Evolutionary conservation across 2,329 filamentous ascomycete species (phyloP).

Genomic region (Cytospora piceicola): DNA sequence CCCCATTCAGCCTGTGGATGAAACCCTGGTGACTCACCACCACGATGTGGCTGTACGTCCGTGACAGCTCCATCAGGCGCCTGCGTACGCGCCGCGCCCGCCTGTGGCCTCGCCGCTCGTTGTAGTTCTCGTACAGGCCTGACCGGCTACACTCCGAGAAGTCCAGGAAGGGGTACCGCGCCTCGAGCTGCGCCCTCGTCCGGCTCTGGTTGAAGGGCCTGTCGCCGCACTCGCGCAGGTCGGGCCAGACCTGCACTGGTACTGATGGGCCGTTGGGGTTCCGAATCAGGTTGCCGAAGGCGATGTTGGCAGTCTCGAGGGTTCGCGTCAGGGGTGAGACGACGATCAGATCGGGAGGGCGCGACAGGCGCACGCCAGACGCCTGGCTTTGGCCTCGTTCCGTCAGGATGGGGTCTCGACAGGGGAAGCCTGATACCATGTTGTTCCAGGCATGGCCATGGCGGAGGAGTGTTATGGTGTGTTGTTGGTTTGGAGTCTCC

Average conservation of each 20-base stretch:
- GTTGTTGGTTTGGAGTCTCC: conserved; percentile 9
- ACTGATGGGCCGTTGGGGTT: conserved; percentile 9
- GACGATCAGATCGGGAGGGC: conserved; percentile 24
- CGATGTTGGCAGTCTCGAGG: conserved; percentile 18
- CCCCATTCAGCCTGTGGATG: conserved; percentile 22
- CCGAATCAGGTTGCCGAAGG: conserved; percentile 16
- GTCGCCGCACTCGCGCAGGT: conserved; percentile 27
- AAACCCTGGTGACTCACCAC: conserved; percentile 28
- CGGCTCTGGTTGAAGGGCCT: conserved; percentile 23
- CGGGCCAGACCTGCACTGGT: conserved; percentile 24
- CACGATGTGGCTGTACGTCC: conserved; percentile 25
- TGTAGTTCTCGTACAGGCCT: conserved; percentile 24
- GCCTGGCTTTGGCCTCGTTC: conserved; percentile 20
- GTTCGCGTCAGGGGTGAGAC: conserved; percentile 27
- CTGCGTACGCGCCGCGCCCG: conserved; percentile 24
- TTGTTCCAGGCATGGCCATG: conserved; percentile 30
- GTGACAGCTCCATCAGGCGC: conserved; percentile 22
- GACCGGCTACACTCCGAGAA: conserved; percentile 22
- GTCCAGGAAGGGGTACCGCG: conserved; percentile 25
- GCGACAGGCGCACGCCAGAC: conserved; percentile 16
- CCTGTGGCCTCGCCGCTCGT: conserved; percentile 20
- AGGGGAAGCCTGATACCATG: conserved; percentile 28
- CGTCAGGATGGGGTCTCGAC: conserved; percentile 24
- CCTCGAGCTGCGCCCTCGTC: conserved; percentile 21
- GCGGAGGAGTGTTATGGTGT: conserved; percentile 24